Conservation (phyloP, 441 rosid genomes). For the Manihot esculenta region DNA sequence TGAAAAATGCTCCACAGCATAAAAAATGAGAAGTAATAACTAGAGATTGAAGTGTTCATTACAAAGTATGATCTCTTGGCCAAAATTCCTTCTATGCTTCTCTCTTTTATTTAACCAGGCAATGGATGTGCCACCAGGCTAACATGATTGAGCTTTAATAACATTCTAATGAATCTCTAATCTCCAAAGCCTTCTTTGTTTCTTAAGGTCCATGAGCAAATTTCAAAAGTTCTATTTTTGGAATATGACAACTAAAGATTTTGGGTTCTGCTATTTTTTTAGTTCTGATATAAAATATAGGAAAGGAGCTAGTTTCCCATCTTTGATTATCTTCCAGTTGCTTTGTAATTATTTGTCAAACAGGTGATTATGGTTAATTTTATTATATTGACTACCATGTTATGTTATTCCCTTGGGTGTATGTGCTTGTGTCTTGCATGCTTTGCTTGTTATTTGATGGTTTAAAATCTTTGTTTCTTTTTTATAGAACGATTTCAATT, state of each 20-base stretch:
- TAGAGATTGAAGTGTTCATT: neutral
- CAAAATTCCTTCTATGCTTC: too few species aligned
- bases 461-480: slow-evolving; percentile 16
- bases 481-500: slow-evolving; percentile 69
- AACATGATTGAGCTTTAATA: neutral
- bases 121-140: neutral
- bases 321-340: neutral
- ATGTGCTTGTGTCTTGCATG: neutral
- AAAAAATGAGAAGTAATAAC: neutral
- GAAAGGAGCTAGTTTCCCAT: neutral
- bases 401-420: slow-evolving; percentile 1
- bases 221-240: neutral
- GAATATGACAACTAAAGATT: neutral
- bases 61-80: neutral
- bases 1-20: neutral
- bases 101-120: neutral
- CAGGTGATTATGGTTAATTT: neutral
- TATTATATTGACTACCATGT: slow-evolving; percentile 1
- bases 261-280: neutral
- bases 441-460: slow-evolving; percentile 11
- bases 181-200: neutral
- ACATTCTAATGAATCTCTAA: neutral
- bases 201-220: neutral
- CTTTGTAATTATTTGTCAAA: neutral
- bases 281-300: neutral